These are phyloP conservation scores for Haplographium delicatum DNA, from an alignment of 495 filamentous ascomycete species.

Conservation along the genomic window DNA sequence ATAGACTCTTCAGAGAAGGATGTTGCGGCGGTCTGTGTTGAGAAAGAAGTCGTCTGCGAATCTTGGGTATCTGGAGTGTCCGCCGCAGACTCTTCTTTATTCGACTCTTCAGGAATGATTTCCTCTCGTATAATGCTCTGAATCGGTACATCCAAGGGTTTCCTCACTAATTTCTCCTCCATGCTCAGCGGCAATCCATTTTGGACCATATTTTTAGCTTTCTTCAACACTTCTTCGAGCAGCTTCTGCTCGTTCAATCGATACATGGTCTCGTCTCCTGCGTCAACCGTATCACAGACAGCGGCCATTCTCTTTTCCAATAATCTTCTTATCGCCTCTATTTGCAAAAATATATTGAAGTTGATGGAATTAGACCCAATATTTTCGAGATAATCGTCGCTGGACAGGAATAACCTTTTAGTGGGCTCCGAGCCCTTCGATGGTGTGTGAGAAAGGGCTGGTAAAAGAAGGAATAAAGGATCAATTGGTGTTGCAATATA, in stretches of 20 bases:
- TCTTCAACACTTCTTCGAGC: slow-evolving; percentile 57
- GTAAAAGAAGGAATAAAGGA: slow-evolving; percentile 75
- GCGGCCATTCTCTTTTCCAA: slow-evolving; percentile 50
- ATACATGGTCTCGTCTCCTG: slow-evolving; percentile 77
- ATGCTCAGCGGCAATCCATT: slow-evolving; percentile 68
- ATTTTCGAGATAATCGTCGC: slow-evolving; percentile 76
- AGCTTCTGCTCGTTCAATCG: slow-evolving; percentile 68
- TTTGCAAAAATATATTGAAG: slow-evolving; percentile 15
- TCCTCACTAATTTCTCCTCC: slow-evolving; percentile 77
- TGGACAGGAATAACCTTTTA: slow-evolving; percentile 65
- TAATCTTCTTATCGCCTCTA: slow-evolving; percentile 20
- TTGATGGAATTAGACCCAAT: slow-evolving; percentile 23
- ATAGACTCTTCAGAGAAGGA: slow-evolving; percentile 27
- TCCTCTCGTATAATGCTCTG: slow-evolving; percentile 51
- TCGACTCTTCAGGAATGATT: slow-evolving; percentile 30
- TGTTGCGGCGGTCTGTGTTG: slow-evolving; percentile 40
- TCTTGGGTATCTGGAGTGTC: slow-evolving; percentile 36
- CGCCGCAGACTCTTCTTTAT: slow-evolving; percentile 21
- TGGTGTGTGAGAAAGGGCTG: slow-evolving; percentile 43
- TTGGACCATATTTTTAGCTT: slow-evolving; percentile 64
- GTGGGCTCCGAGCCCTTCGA: slow-evolving; percentile 32
- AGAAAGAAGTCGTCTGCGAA: slow-evolving; percentile 32
- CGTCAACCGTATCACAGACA: slow-evolving; percentile 74
- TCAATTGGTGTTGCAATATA: slow-evolving; percentile 82
- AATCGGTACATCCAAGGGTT: slow-evolving; percentile 69